These are phyloP conservation scores for Coemansia sp. DNA, from an alignment of 192 early-diverging fungal species.

Conservation along the genomic window DNA sequence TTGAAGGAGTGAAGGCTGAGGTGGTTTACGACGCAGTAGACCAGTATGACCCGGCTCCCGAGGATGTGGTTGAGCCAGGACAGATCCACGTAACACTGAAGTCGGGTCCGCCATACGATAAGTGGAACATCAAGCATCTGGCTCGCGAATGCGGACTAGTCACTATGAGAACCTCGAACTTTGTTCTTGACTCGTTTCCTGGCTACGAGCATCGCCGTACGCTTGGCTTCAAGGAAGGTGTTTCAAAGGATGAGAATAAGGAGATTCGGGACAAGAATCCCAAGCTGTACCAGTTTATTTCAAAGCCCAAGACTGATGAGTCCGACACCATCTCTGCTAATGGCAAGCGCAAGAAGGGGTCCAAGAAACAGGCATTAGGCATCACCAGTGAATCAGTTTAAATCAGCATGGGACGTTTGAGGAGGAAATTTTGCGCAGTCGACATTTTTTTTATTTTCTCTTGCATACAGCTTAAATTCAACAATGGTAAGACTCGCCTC, in stretches of 20 bases:
- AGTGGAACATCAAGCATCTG: slow-evolving; percentile 79
- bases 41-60: slow-evolving; percentile 13
- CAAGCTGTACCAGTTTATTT: slow-evolving; percentile 71
- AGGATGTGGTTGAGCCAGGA: slow-evolving; percentile 18
- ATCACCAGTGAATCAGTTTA: no score
- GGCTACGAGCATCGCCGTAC: slow-evolving; percentile 93
- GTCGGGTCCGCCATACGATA: slow-evolving; percentile 78
- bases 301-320: not conserved
- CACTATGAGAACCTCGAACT: slow-evolving; percentile 58
- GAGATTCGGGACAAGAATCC: slow-evolving; percentile 70
- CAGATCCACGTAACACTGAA: slow-evolving; percentile 87
- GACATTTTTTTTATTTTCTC: no score
- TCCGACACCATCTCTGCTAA: not conserved
- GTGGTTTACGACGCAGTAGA: slow-evolving; percentile 15
- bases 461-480: no score
- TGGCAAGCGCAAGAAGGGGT: not conserved
- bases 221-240: slow-evolving; percentile 85
- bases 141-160: slow-evolving; percentile 68
- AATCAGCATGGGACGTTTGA: no score
- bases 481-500: no score
- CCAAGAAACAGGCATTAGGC: not conserved
- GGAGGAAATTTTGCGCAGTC: no score
- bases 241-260: slow-evolving; percentile 70
- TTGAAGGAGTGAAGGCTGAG: slow-evolving; percentile 36
- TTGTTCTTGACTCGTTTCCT: slow-evolving; percentile 66